phyloP scores from a whole-genome alignment of 805 yeast species.

The Cyberlindnera mycetangii region DNA sequence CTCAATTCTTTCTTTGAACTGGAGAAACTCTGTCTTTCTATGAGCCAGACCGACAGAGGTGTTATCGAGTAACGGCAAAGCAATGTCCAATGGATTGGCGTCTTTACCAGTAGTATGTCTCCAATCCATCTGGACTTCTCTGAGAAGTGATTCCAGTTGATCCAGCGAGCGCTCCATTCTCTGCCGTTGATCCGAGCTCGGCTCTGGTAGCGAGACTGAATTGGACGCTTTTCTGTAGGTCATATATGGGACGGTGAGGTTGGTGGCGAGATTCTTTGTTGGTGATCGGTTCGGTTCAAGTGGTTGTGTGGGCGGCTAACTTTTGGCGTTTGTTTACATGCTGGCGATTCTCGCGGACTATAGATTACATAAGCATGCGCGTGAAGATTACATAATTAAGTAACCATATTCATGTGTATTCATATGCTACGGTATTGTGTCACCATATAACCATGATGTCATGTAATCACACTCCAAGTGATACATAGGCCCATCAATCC shows the following conservation, averaged over 20 bases:
- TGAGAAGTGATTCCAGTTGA: conserved; percentile 18
- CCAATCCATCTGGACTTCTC: conserved; percentile 44
- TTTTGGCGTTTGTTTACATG: too few relatives aligned
- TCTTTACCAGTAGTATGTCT: conserved; percentile 45
- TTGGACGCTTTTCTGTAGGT: background rate
- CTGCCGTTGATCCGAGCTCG: background rate
- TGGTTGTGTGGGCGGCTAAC: background rate
- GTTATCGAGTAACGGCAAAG: conserved; percentile 77
- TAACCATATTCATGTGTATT: too few relatives aligned
- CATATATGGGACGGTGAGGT: too few relatives aligned
- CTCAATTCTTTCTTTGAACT: conserved; percentile 55
- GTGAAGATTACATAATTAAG: too few relatives aligned
- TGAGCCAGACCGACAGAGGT: conserved; percentile 90
- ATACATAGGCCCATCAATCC: background rate
- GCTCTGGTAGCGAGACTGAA: background rate
- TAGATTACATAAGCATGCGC: too few relatives aligned
- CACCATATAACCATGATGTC: too few relatives aligned
- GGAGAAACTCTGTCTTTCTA: conserved; percentile 61
- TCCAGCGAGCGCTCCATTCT: conserved; percentile 21
- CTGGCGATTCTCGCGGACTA: too few relatives aligned
- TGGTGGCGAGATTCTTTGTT: too few relatives aligned
- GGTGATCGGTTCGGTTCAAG: background rate
- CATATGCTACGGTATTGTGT: too few relatives aligned
- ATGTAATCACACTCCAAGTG: too few relatives aligned
- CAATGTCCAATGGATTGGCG: conserved; percentile 82